Base-by-base conservation (phyloP, 306 rosid species). In the Quercus alba region DNA sequence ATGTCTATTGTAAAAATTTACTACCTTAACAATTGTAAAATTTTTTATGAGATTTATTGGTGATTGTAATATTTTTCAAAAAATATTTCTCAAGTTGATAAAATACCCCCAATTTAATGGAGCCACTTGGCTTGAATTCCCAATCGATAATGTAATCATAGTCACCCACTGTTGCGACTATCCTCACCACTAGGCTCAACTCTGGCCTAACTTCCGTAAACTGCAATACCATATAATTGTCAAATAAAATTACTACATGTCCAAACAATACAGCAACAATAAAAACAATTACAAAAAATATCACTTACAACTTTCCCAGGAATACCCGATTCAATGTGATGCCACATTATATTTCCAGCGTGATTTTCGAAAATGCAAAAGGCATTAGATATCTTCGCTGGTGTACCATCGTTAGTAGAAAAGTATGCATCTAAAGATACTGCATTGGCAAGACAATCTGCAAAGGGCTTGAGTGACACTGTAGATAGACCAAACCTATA, bases 331-430 rank as follows among this genome's bases (percentile, higher is more conserved):
- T 88, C 91, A n/a, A 93, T 81, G 77, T 90, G 94, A 41, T 91
- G 93, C 97, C 97, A 92, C 91, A 87, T 78, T 74, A 87, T 79
- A 55, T 85, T 81, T 4, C 92, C 88, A 8, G 85, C 85, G 54
- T 83, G 59, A 19, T 62, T 81, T 55, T 92, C 97, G n/a, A 90
- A 90, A 9, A 92, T 80, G 52, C 97, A 90, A 13, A 92, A 75
- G 1, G 93, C 86, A 58, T 92, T 89, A 0, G 87, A 0, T 51
- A 78, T 87, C 15, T 86, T 70, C 2, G 88, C 87, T 26, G 91
- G 93, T 0, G 57, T 55, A 1, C 89, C 94, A 78, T 89, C 82
- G 6, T 58, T 51, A 6, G 4, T 70, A 1, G 90, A 87, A 70
- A 72, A 82, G 41, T 84, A 82, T 44, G 90, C 86, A 3, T 92